phyloP scores from a whole-genome alignment of 2,329 filamentous ascomycete species.

The Verruconis gallopava region DNA sequence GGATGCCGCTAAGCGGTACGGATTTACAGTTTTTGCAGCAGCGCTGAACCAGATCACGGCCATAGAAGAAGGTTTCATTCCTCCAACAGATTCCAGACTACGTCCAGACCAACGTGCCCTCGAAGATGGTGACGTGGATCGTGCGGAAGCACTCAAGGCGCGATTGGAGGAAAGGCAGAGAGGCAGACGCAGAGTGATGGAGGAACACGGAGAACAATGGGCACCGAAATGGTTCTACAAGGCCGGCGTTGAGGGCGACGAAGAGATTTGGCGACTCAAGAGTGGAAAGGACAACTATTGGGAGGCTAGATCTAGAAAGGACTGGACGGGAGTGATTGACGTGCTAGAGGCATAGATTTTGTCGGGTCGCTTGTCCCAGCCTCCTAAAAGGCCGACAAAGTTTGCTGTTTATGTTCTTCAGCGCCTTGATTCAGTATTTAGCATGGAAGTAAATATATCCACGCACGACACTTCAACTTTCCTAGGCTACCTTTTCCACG shows the following conservation, averaged over 20 bases:
- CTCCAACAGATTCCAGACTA: constrained; percentile 70
- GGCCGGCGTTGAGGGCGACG: constrained; percentile 31
- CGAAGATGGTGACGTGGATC: constrained; percentile 70
- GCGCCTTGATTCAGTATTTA: too few species aligned
- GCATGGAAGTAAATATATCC: too few species aligned
- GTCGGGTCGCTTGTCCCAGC: too few species aligned
- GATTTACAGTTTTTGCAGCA: constrained; percentile 77
- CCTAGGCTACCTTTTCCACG: too few species aligned
- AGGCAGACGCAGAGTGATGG: constrained; percentile 57
- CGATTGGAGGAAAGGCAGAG: constrained; percentile 78
- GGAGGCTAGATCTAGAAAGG: constrained; percentile 62
- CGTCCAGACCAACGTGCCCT: constrained; percentile 78
- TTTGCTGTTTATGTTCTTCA: too few species aligned
- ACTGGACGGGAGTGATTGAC: constrained; percentile 48
- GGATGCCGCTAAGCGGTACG: constrained; percentile 68
- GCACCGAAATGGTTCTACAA: constrained; percentile 74
- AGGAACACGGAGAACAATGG: constrained; percentile 60
- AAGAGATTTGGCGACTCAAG: constrained; percentile 51
- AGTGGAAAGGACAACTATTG: constrained; percentile 81
- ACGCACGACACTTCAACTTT: too few species aligned
- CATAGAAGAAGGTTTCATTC: constrained; percentile 60
- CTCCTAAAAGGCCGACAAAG: too few species aligned
- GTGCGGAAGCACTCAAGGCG: constrained; percentile 72
- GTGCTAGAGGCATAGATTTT: constrained; percentile 22
- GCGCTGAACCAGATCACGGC: constrained; percentile 75